These are phyloP conservation scores for Cyanidioschyzon merolae DNA, from an alignment of 23 red algal species.

Conservation along the genomic window DNA sequence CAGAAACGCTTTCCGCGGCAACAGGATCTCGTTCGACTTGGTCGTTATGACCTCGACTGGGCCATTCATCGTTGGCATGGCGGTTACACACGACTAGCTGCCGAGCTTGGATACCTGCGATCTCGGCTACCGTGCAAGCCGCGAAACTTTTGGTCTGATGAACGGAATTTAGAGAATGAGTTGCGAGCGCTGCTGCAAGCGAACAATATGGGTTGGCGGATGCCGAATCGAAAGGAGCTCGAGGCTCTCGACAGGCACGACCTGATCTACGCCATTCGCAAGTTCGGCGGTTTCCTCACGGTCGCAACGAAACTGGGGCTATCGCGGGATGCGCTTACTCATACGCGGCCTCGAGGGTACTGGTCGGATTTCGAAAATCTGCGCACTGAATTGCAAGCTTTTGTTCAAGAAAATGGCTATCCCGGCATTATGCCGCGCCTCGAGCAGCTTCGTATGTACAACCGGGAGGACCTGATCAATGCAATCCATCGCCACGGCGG, in stretches of 20 bases:
- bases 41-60: background rate
- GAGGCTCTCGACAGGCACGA: slow-evolving; percentile 34
- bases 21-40: background rate
- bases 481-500: slow-evolving; percentile 63
- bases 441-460: slow-evolving; percentile 27
- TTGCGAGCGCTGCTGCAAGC: slow-evolving; percentile 31
- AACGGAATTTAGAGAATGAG: slow-evolving; percentile 33
- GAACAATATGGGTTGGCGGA: slow-evolving; percentile 16
- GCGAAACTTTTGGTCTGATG: slow-evolving; percentile 29
- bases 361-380: slow-evolving; percentile 42
- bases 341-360: slow-evolving; percentile 27
- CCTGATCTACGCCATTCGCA: slow-evolving; percentile 56
- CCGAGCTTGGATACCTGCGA: background rate
- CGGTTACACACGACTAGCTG: background rate
- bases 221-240: slow-evolving; percentile 45
- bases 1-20: background rate
- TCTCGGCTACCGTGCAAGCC: background rate
- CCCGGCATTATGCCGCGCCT: slow-evolving; percentile 65
- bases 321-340: background rate
- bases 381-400: slow-evolving; percentile 38
- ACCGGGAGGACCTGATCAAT: slow-evolving; percentile 39
- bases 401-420: slow-evolving; percentile 37
- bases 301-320: slow-evolving; percentile 23
- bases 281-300: slow-evolving; percentile 37
- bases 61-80: slow-evolving; percentile 5